These are phyloP conservation scores for Theileria annulata DNA, from an alignment of 169 alveolate species.

Conservation along the genomic window DNA sequence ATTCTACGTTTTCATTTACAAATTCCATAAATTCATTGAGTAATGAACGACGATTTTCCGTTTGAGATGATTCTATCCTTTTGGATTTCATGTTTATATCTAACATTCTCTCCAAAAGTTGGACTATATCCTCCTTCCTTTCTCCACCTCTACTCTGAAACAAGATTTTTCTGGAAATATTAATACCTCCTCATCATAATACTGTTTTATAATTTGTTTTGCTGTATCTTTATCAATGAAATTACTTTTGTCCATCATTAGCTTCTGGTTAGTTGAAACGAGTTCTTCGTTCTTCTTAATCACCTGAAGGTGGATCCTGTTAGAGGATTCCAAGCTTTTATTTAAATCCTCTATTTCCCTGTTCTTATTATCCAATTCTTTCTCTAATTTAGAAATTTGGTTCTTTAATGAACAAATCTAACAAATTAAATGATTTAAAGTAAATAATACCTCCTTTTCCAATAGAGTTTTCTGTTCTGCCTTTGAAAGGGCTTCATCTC, in stretches of 20 bases:
- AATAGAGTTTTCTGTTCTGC: slow-evolving; percentile 22
- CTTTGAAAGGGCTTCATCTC: slow-evolving; percentile 38
- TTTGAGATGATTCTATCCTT: neutral
- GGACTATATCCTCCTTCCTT: slow-evolving; percentile 41
- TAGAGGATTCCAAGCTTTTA: slow-evolving; percentile 33
- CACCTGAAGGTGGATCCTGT: slow-evolving; percentile 47
- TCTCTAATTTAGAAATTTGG: slow-evolving; percentile 23
- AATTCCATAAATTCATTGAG: slow-evolving; percentile 57
- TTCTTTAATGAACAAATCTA: slow-evolving; percentile 46
- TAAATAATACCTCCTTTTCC: slow-evolving; percentile 45
- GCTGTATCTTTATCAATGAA: slow-evolving; percentile 61
- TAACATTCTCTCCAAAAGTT: slow-evolving; percentile 59
- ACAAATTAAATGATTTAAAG: neutral
- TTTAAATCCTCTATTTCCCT: slow-evolving; percentile 33
- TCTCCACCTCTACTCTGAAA: slow-evolving; percentile 24
- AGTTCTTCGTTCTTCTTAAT: slow-evolving; percentile 64
- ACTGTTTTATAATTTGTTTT: slow-evolving; percentile 43
- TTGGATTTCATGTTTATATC: slow-evolving; percentile 35
- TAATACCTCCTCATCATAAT: slow-evolving; percentile 43
- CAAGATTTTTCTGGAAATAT: neutral
- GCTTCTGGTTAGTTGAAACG: slow-evolving; percentile 49
- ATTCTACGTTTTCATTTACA: slow-evolving; percentile 28
- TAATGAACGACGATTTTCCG: slow-evolving; percentile 26
- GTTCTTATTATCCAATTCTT: slow-evolving; percentile 29
- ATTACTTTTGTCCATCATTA: slow-evolving; percentile 53